Percentiles rank a stretch among this genome's conserved stretches.
Evolutionary conservation across 495 filamentous ascomycete genomes (phyloP).

Genomic region (Pyronema domesticum): DNA sequence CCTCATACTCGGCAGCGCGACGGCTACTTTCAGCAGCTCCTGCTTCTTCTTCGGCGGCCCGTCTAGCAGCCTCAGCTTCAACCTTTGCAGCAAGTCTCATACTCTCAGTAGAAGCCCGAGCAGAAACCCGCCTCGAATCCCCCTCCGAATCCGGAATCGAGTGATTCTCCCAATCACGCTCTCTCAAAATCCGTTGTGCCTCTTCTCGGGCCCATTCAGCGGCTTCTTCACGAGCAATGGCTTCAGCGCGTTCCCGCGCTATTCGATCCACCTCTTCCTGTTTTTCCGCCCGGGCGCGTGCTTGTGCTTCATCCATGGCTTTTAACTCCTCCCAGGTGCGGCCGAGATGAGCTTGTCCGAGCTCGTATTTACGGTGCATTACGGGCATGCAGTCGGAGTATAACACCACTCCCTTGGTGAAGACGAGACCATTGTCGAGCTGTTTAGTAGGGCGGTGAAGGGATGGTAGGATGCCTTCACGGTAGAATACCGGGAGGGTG

Average conservation of each 20-base stretch:
- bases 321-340: background rate
- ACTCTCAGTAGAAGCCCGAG: no score
- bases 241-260: background rate
- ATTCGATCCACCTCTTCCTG: background rate
- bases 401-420: slow-evolving; percentile 34
- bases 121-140: no score
- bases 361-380: slow-evolving; percentile 33
- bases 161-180: background rate
- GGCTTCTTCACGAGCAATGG: background rate
- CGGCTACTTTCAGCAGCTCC: no score
- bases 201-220: background rate
- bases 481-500: slow-evolving; percentile 37
- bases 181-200: background rate
- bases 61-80: no score
- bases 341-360: slow-evolving; percentile 19
- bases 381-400: slow-evolving; percentile 39
- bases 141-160: background rate
- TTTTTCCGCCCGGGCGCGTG: background rate
- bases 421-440: slow-evolving; percentile 38
- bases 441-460: slow-evolving; percentile 26
- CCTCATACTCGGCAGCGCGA: no score
- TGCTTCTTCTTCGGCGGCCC: no score
- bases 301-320: background rate
- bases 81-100: no score
- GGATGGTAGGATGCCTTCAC: slow-evolving; percentile 29